These are phyloP conservation scores for Sphaerosporella brunnea DNA, from an alignment of 495 filamentous ascomycete genomes.

Conservation along the genomic window DNA sequence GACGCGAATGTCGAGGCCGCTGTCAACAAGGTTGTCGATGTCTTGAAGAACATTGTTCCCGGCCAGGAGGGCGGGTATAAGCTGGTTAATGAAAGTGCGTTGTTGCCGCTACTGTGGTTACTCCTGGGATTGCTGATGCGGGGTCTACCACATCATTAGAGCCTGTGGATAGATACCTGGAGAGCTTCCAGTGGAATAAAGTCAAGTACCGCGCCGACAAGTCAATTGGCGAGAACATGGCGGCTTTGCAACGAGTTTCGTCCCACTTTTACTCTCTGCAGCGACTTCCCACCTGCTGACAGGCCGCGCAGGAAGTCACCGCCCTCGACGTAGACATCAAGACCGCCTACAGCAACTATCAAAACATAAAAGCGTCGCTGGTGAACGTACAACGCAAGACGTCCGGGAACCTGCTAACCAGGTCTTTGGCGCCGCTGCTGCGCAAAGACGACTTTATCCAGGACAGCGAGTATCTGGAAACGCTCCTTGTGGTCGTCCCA, in stretches of 20 bases:
- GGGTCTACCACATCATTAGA: too few species aligned
- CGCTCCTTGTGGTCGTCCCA: slow-evolving; percentile 79
- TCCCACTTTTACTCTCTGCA: neutral
- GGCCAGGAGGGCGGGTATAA: slow-evolving; percentile 73
- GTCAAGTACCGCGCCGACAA: slow-evolving; percentile 55
- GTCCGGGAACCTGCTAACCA: slow-evolving; percentile 85
- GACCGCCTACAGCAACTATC: slow-evolving; percentile 81
- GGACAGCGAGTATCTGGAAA: slow-evolving; percentile 90
- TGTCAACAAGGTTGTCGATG: slow-evolving; percentile 74
- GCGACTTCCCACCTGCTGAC: too few species aligned
- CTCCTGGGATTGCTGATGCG: slow-evolving; percentile 10
- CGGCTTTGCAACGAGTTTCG: slow-evolving; percentile 63
- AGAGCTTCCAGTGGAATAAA: slow-evolving; percentile 85
- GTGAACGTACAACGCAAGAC: slow-evolving; percentile 67
- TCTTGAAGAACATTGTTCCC: slow-evolving; percentile 58
- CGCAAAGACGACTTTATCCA: slow-evolving; percentile 45
- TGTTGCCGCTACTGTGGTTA: too few species aligned
- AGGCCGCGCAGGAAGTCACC: slow-evolving; percentile 67
- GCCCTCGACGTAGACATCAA: slow-evolving; percentile 91
- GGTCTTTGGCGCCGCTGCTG: slow-evolving; percentile 75
- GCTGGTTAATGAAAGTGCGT: slow-evolving; percentile 85
- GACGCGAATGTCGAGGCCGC: slow-evolving; percentile 60
- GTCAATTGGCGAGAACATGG: slow-evolving; percentile 19
- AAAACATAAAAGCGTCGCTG: slow-evolving; percentile 65
- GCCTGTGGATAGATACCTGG: slow-evolving; percentile 81